Base-by-base conservation (phyloP, 768 basidiomycete genomes). In the Calocybe indica region DNA sequence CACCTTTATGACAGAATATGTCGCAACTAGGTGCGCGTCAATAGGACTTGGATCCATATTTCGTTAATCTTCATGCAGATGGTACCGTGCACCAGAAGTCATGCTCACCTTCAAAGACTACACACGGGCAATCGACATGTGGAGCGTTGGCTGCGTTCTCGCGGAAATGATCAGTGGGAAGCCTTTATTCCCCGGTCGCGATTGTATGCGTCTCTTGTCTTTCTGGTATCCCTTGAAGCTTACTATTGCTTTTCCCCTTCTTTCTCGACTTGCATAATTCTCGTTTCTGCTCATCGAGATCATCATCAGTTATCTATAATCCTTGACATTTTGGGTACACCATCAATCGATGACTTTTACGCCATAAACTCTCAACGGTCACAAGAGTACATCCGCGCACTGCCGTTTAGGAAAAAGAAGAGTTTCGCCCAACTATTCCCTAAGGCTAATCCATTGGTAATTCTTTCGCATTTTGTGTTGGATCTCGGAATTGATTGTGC, bases 41-140 rank as follows among this genome's bases (percentile, higher is more conserved):
- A 30, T 34, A 4, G 4, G 5, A 8, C 3, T n/a, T 32, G 9
- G 42, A 53, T 47, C 50, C 46, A 43, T 47, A 10, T 38, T 53
- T 6, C 35, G 15, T 50, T 43, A 43, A 13, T 36, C 36, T 37
- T 11, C 36, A n/a, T 14, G 36, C 40, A 84, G 92, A 59, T 97
- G 95, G 95, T 98, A 97, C 62, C 83, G 95, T 30, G 95, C 95
- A 0, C 95, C 95, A 0, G 95, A 97, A 63, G 90, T 98, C 52
- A 97, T 98, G 95, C 77, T 98, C 33, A 95, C 92, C 0, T 97
- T 96, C 73, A 92, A 94, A 60, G 85, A 94, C 70, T 97, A 97
- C 63, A 93, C 92, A 5, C 79, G 80, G 32, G 86, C 86, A 0
- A 88, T 91, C 63, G 88, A 91, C 54, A 78, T 92, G 62, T 92